Evolutionary conservation across 495 filamentous ascomycete genomes (phyloP), one percentile per base, ranked within the genome.

Genomic region (Aspergillus kassunensis): DNA sequence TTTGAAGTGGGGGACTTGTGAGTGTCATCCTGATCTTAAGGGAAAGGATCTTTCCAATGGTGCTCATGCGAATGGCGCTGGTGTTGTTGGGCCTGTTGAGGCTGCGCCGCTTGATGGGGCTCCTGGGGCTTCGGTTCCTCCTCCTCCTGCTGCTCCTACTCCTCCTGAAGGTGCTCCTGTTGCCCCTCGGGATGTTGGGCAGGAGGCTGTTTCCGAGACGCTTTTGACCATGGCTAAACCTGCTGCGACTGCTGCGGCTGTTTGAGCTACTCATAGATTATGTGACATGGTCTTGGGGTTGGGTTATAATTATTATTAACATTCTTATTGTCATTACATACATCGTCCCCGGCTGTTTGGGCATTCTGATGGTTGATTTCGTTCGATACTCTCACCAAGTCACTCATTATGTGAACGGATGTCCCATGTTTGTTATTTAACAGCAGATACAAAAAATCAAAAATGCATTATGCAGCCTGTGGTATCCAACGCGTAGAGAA

Each of bases 1-100:
- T 1, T 31, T 46, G 8, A 19, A 13, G 4, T 46, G 51, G 51
- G 24, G 18, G 33, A 33, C 15, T 15, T 53, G 51, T 39, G 51
- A 53, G 19, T 53, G 51, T 46, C 44, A 46, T 46, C 44, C 44
- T 2, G 13, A 16, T 3, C 6, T 46, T 1, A 21, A 19, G 19
- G 30, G 20, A 4, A 34, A n/a, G 44, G 29, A 33, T 34, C 12
- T 46, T 5, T 12, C 3, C n/a, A 15, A 8, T 18, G 41, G 41
- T 12, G 12, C 1, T 7, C 41, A 43, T 43, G 15, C 41, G 10
- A 6, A 2, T 2, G 41, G 41, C 0, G 23, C 24, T 6, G n/a
- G 7, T 21, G n/a, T 29, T 27, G 41, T 43, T 29, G 23, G 23
- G n/a, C 41, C 41, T 12, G 23, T 2, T 27, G 21, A 43, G 41